Conservation (phyloP, 768 basidiomycete species). For the Pholiota molesta region DNA sequence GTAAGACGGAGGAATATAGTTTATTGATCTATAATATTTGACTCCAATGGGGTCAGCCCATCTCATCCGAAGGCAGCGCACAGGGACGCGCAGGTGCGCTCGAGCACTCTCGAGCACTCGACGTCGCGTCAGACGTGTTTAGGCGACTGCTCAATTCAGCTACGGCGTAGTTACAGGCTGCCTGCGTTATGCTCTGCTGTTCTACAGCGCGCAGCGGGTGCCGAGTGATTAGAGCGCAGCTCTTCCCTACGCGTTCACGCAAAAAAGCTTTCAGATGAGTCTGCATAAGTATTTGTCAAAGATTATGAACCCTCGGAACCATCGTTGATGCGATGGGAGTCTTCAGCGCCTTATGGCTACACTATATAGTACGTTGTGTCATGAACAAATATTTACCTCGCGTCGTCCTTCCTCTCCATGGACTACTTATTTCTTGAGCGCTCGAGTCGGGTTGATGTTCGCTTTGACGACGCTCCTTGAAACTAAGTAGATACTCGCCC, state of each 20-base stretch:
- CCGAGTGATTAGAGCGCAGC: no score
- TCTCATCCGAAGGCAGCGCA: not conserved
- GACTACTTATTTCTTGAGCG: not conserved
- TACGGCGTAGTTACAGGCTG: no score
- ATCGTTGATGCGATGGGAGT: no score
- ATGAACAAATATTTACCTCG: not conserved
- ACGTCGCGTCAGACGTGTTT: not conserved
- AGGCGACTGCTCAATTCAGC: not conserved
- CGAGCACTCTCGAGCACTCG: not conserved
- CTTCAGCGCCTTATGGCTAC: not conserved
- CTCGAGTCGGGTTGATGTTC: not conserved
- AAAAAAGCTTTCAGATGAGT: no score
- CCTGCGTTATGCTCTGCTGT: no score
- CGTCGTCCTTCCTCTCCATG: not conserved
- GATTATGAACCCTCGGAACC: no score
- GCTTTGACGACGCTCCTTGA: not conserved
- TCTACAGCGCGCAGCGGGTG: no score
- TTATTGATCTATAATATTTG: not conserved
- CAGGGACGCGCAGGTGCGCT: no score
- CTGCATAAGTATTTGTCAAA: no score
- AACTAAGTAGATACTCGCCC: not conserved
- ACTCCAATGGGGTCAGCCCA: not conserved
- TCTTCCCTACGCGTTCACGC: no score
- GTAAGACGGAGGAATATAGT: no score
- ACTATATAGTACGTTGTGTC: not conserved